Conservation (phyloP, 495 filamentous ascomycete species). For the Delitschia confertaspora region DNA sequence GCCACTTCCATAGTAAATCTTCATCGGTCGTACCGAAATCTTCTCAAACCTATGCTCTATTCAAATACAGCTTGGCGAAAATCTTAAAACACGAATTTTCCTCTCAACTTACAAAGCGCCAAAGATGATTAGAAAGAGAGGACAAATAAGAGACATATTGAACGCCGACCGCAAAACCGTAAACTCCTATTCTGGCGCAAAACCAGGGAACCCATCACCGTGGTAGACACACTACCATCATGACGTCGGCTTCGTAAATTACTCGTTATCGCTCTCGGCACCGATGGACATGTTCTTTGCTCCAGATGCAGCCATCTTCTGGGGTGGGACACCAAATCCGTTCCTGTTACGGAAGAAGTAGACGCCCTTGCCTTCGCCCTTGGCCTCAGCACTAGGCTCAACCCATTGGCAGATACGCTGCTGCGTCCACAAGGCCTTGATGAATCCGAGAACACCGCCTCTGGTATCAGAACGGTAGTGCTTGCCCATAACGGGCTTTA, state of each 20-base stretch:
- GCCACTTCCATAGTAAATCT: no score
- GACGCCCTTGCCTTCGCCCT: conserved; percentile 56
- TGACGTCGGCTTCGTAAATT: conserved; percentile 9
- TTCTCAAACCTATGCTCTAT: no score
- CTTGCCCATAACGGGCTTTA: conserved; percentile 71
- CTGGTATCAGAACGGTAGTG: conserved; percentile 64
- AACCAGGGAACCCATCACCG: no score
- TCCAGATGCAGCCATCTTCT: conserved; percentile 25
- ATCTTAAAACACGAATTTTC: no score
- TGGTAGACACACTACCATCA: no score
- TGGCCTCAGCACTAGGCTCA: conserved; percentile 46
- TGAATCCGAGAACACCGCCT: conserved; percentile 51
- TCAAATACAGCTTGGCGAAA: no score
- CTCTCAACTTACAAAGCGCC: no score
- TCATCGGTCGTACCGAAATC: no score
- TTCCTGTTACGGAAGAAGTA: conserved; percentile 72
- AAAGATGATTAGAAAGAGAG: no score
- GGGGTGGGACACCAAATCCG: conserved; percentile 30
- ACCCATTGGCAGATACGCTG: conserved; percentile 72
- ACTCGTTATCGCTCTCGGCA: conserved; percentile 20
- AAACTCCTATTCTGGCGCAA: no score
- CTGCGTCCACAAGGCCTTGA: conserved; percentile 49
- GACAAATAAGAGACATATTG: no score
- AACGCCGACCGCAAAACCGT: no score
- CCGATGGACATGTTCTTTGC: conserved; percentile 28